Base-by-base conservation (phyloP, 2,329 filamentous ascomycete genomes). In the Hymenoscyphus linearis region DNA sequence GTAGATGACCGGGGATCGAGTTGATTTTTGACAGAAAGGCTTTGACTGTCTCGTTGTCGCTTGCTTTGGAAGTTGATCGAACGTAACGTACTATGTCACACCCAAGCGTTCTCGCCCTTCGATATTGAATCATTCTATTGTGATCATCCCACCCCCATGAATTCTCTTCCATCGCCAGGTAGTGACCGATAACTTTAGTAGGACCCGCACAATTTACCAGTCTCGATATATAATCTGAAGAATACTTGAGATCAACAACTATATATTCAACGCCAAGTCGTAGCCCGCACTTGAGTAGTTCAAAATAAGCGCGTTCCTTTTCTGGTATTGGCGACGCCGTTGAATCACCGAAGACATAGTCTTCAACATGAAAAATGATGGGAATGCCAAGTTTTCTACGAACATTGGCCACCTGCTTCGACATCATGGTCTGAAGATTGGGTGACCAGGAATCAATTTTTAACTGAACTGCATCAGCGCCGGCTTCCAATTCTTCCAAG, bases 221-320 rank as follows among this genome's bases (percentile, higher is more conserved):
- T 44, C 78, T 75, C 9, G 72, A 69, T 4, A 85, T 68, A 10
- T 75, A 67, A 14, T 75, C 72, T 50, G 81, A 76, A 7, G 77
- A 76, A 50, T 81, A 75, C 9, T 83, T 80, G 16, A 90, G 73
- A 69, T 90, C 85, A 4, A 90, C 74, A 36, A 83, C 85, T 57
- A 86, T 69, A 66, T 85, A 90, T 58, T 89, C 86, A 2, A 87
- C 85, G 1, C 82, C 85, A 52, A 90, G 78, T 14, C 86, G 82
- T 25, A 89, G 74, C 4, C 86, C 87, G 64, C 88, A 84, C 47
- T 83, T 79, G 25, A 88, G 76, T 31, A 89, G 74, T 59, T 82
- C 78, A 14, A 84, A 73, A 67, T 88, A 87, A 58, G 77, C 71
- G 6, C 71, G 60, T 52, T 71, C 68, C 37, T 68, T 67, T 31